These are phyloP conservation scores for Durusdinium trenchii DNA, from an alignment of 73 alveolate species.

Conservation along the genomic window DNA sequence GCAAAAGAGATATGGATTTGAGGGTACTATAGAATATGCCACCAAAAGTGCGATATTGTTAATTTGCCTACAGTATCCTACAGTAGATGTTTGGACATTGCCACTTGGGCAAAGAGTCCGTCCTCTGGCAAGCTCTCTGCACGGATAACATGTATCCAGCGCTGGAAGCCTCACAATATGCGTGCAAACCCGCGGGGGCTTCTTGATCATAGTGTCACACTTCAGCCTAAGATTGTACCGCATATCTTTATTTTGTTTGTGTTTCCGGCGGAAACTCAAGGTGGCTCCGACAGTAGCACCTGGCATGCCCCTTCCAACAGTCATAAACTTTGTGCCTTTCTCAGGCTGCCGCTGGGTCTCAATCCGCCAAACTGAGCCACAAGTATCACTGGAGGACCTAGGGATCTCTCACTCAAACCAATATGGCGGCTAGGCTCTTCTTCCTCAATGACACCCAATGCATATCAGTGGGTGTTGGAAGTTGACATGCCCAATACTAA, in stretches of 20 bases:
- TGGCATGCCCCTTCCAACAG: neutral
- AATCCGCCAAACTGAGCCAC: slow-evolving; percentile 87
- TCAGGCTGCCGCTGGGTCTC: slow-evolving; percentile 39
- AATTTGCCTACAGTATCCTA: too few relatives aligned
- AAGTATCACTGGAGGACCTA: slow-evolving; percentile 73
- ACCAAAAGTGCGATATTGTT: neutral
- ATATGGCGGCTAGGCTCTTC: too few relatives aligned
- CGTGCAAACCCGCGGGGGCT: too few relatives aligned
- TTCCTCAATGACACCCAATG: too few relatives aligned
- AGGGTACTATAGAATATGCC: neutral
- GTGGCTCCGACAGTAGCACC: neutral
- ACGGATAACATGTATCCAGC: slow-evolving; percentile 69
- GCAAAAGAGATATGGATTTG: neutral
- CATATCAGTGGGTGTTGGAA: too few relatives aligned
- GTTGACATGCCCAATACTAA: too few relatives aligned
- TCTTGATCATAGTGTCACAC: too few relatives aligned
- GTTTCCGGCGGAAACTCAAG: neutral
- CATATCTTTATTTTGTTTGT: too few relatives aligned
- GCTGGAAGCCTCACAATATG: slow-evolving; percentile 33
- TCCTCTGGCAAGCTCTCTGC: slow-evolving; percentile 87
- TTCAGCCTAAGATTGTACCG: too few relatives aligned
- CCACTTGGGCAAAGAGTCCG: slow-evolving; percentile 5
- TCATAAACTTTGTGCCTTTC: neutral
- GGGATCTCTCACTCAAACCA: too few relatives aligned
- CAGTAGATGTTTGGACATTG: too few relatives aligned